Conservation (phyloP, 2,329 filamentous ascomycete species). For the Fusarium palustre region DNA sequence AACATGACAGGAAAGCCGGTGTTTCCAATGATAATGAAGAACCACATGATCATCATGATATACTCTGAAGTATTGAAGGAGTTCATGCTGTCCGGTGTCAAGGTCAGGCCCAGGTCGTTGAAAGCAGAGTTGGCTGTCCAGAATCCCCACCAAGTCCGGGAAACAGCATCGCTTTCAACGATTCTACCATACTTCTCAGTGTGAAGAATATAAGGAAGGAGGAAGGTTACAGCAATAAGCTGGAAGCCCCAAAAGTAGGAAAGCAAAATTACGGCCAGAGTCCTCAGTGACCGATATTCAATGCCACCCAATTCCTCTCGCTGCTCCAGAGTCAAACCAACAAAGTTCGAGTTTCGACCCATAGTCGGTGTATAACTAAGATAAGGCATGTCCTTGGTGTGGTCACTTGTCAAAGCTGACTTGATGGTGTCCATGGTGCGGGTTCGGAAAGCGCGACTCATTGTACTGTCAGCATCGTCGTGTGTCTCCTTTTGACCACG, state of each 20-base stretch:
- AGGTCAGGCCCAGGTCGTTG: constrained; percentile 92
- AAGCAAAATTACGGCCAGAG: constrained; percentile 80
- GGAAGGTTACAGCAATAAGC: constrained; percentile 76
- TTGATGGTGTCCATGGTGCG: constrained; percentile 71
- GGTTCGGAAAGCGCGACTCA: constrained; percentile 50
- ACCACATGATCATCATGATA: constrained; percentile 80
- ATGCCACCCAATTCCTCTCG: constrained; percentile 96
- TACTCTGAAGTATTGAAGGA: constrained; percentile 84
- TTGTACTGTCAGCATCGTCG: constrained; percentile 50
- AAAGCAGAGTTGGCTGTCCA: constrained; percentile 91
- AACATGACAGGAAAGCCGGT: constrained; percentile 96
- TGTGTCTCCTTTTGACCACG: constrained; percentile 55
- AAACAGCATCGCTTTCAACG: constrained; percentile 71
- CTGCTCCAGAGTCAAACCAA: constrained; percentile 88
- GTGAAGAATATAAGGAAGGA: constrained; percentile 84
- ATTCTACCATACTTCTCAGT: constrained; percentile 71
- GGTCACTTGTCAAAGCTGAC: constrained; percentile 65
- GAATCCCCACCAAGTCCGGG: constrained; percentile 88
- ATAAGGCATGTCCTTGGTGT: constrained; percentile 79
- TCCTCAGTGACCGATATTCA: constrained; percentile 92
- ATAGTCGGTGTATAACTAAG: constrained; percentile 94
- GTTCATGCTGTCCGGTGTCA: constrained; percentile 94
- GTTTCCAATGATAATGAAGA: constrained; percentile 93
- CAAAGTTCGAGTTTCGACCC: constrained; percentile 91
- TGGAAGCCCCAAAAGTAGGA: constrained; percentile 88